These are phyloP conservation scores for Lodderomyces margitis DNA, from an alignment of 1,139 yeast species.

Conservation along the genomic window DNA sequence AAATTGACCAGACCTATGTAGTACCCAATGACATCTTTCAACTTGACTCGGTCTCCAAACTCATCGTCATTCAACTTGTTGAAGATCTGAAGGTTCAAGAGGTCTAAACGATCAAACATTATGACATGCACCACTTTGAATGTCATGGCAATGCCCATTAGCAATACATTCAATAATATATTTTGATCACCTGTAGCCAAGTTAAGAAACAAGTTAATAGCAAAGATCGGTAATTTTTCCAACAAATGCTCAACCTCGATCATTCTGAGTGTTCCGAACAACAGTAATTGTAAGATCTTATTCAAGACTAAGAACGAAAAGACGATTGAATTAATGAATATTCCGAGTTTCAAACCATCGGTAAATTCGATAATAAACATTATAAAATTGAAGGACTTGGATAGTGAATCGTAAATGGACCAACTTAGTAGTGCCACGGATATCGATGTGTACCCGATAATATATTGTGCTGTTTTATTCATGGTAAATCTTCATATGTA, in stretches of 20 bases:
- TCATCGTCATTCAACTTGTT: slow-evolving; percentile 26
- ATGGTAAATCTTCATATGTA: not conserved
- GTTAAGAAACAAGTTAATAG: slow-evolving; percentile 61
- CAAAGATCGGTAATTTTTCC: slow-evolving; percentile 60
- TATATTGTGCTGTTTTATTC: slow-evolving; percentile 19
- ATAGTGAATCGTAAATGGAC: slow-evolving; percentile 28
- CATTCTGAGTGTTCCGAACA: slow-evolving; percentile 76
- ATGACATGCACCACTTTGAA: slow-evolving; percentile 77
- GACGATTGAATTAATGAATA: slow-evolving; percentile 32
- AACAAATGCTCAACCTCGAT: slow-evolving; percentile 77
- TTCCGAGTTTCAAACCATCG: slow-evolving; percentile 34
- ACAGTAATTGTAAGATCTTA: slow-evolving; percentile 41
- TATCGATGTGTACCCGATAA: slow-evolving; percentile 25
- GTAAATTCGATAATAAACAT: slow-evolving; percentile 33
- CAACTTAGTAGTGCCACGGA: slow-evolving; percentile 26
- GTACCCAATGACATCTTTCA: slow-evolving; percentile 10
- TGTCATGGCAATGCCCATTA: slow-evolving; percentile 47
- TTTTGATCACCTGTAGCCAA: slow-evolving; percentile 59
- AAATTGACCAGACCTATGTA: slow-evolving; percentile 15
- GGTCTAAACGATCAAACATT: slow-evolving; percentile 61
- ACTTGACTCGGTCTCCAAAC: not conserved
- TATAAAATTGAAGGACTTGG: slow-evolving; percentile 26
- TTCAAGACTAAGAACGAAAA: slow-evolving; percentile 41
- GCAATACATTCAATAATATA: slow-evolving; percentile 45
- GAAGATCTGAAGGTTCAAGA: slow-evolving; percentile 37